Conservation (phyloP, 1,284 basidiomycete species). For the Rhodotorula sp. region DNA sequence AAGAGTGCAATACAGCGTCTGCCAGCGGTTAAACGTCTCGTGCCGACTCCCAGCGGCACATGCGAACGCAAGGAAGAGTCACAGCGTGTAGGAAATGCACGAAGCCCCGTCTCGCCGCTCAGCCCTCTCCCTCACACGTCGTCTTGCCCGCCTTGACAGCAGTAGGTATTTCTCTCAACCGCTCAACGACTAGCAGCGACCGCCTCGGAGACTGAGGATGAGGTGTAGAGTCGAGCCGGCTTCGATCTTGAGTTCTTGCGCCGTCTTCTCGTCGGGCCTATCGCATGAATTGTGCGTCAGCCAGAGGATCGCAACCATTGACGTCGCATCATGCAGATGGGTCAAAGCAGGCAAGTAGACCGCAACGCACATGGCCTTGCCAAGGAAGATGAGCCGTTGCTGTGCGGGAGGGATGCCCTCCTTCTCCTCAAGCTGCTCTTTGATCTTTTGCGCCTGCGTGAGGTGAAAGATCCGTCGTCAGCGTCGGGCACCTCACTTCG, state of each 20-base stretch:
- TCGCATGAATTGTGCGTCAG: neutral
- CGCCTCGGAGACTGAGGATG: constrained; percentile 87
- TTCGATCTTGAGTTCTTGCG: constrained; percentile 74
- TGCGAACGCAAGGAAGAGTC: too few species aligned
- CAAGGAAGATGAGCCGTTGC: constrained; percentile 90
- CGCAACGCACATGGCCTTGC: constrained; percentile 84
- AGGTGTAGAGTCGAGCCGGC: constrained; percentile 85
- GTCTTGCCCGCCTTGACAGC: neutral
- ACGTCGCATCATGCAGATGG: too few species aligned
- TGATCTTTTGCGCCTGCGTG: constrained; percentile 82
- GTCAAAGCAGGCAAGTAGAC: too few species aligned
- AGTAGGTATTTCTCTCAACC: too few species aligned
- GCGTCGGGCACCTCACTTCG: neutral
- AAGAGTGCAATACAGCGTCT: too few species aligned
- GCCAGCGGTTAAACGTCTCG: neutral
- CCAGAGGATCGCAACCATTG: neutral
- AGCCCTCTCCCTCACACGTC: neutral
- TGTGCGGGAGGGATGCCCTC: constrained; percentile 97
- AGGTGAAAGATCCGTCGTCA: neutral
- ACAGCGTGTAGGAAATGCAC: too few species aligned
- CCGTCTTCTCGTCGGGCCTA: constrained; percentile 80
- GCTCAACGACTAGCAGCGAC: constrained; percentile 46
- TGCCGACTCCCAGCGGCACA: neutral
- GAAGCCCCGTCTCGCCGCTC: neutral
- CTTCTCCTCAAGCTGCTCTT: constrained; percentile 98